Evolutionary conservation across 306 rosid genomes (phyloP), one percentile per base, ranked within the genome.

Genomic region (Dicorynia guianensis): DNA sequence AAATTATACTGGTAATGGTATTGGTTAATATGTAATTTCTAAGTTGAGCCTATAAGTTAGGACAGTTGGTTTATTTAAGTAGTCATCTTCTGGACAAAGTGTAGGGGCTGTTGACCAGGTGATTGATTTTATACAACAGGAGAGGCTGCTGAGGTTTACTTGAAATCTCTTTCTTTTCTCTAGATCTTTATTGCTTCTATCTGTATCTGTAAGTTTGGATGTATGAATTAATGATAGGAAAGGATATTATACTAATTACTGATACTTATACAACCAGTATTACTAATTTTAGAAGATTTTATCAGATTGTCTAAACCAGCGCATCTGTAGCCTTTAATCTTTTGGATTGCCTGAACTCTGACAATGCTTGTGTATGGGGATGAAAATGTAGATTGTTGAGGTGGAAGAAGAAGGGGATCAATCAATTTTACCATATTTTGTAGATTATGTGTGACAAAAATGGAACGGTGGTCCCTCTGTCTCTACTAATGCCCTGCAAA

Each of bases 271-370:
- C 5, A 4, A 53, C 19, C 58, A 8, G 5, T 17, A 5, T 17
- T 53, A 53, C 58, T 17, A 17, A 12, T 36, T 68, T 25, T 38
- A 18, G 11, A 17, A 14, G 17, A 34, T 5, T 20, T 54, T 13
- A 18, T 8, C 36, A 18, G 19, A 6, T 11, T 38, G 53, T 14
- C 10, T 36, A 48, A 36, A 35, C 7, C 61, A 17, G 17, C 54
- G 64, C 38, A 46, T 46, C 49, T 33, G 11, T 46, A 34, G 59
- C 60, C 38, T 44, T 25, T 25, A 57, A 5, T 30, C 17, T 57
- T 57, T 59, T 58, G 47, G 19, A 36, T 36, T 48, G 30, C 48
- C 30, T 71, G 66, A 71, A 55, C 64, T 55, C 65, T 54, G 5
- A 44, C 46, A 67, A 17, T 36, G 64, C 62, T 38, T 13, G 30